Evolutionary conservation across 2,329 filamentous ascomycete genomes (phyloP).

Genomic region (Fusarium secorum): DNA sequence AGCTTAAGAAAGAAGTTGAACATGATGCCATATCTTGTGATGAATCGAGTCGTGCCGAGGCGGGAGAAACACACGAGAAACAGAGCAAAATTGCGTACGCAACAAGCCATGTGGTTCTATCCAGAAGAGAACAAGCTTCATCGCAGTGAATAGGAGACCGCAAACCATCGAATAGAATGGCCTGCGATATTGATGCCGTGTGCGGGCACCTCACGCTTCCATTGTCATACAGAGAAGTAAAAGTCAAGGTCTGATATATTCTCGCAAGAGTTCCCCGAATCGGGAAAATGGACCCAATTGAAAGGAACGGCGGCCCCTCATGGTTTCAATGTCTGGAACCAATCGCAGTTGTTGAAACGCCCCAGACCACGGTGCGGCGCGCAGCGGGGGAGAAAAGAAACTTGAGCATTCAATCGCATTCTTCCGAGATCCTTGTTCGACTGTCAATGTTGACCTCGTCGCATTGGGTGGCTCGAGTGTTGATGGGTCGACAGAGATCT

Average conservation of each 20-base stretch:
- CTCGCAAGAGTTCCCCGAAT: conserved; percentile 48
- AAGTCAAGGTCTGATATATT: conserved; percentile 29
- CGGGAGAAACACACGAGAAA: neutral
- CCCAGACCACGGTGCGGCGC: conserved; percentile 25
- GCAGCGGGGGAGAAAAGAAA: conserved; percentile 16
- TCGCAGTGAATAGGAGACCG: neutral
- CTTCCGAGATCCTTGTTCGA: conserved; percentile 21
- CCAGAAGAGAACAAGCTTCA: neutral
- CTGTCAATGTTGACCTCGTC: neutral
- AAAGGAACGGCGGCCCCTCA: conserved; percentile 33
- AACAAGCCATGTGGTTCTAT: conserved; percentile 1
- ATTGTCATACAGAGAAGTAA: neutral
- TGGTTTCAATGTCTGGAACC: conserved; percentile 31
- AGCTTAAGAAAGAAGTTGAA: conserved; percentile 23
- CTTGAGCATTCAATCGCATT: conserved; percentile 25
- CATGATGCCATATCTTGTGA: conserved; percentile 7
- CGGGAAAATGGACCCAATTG: conserved; percentile 36
- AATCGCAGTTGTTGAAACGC: conserved; percentile 32
- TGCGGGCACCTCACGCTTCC: conserved; percentile 12
- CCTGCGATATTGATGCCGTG: conserved; percentile 9
- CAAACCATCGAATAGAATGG: neutral
- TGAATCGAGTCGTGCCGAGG: neutral
- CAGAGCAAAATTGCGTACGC: neutral
- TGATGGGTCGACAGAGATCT: neutral
- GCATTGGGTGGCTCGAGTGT: neutral